Base-by-base conservation (phyloP, 2,329 filamentous ascomycete genomes). In the Scytalidium sp. region DNA sequence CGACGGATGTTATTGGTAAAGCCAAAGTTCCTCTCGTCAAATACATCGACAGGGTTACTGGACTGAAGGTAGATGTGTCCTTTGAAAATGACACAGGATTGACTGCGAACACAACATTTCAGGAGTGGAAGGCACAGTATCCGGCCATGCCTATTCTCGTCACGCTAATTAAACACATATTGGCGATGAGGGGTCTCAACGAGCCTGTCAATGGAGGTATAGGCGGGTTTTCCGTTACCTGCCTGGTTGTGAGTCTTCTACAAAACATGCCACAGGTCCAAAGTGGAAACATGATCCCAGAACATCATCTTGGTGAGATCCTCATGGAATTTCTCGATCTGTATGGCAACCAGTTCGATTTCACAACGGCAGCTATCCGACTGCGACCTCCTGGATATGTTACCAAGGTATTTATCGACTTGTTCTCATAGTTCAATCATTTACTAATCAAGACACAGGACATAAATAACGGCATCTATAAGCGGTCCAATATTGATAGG, bases 21-120 rank as follows among this genome's bases (percentile, higher is more conserved):
- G 92, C 94, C 19, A 90, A 88, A 60, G 92, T 99, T 2, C 94
- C 94, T 0, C 82, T 99, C 47, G 82, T 97, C 69, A 99, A 99
- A 67, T 97, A 89, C 62, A 79, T 90, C 41, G 94, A 99, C 63
- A 76, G 73, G 48, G 62, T 79, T 47, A 97, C 92, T 1, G 85
- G 84, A 11, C 74, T 99, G 47, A 89, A 88, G 58, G 87, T 97
- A 11, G 94, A 99, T 65, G 80, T 99, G 11, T 97, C 92, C 0
- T 97, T 99, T 64, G 93, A 99, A 70, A 97, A 97, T 63, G 70
- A 85, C 29, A 89, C 87, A 40, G 94, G 94, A 10, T 72, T 97
- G 9, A 70, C 79, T 17, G 93, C 94, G 2, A 87, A 94, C 61
- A 72, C 84, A 17, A 97, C 90, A 0, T 96, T 97, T 65, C 69